Base-by-base conservation (phyloP, 495 filamentous ascomycete genomes). In the Penicillium malachiteum region DNA sequence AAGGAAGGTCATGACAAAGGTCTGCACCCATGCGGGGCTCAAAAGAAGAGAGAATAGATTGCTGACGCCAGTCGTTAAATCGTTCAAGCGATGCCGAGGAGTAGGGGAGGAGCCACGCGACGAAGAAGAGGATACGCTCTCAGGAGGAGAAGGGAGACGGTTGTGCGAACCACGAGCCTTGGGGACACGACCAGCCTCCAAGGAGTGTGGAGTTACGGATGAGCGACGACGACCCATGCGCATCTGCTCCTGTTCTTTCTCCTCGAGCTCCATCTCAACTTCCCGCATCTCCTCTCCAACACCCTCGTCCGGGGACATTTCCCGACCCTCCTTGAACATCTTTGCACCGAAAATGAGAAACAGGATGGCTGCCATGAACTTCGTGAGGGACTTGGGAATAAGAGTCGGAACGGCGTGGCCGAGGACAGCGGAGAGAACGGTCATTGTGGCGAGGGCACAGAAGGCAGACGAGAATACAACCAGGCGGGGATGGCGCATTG, bases 1-100 rank as follows among this genome's bases (percentile, higher is more conserved):
- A 31, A 98, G 75, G 74, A 98, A 98, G 3, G 94, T 98, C 94
- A 98, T 98, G 57, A 92, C 84, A 69, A 98, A 98, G 5, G 95
- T 98, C 71, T 98, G 94, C 12, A 98, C 94, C 94, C 94, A 98
- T 1, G 92, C 94, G 3, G 94, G 94, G 66, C 89, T 95, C 14
- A 98, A 78, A 3, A 98, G 77, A 8, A 98, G 77, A 5, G 90
- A 91, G 45, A 91, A 81, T 4, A 98, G 85, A 62, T 98, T 98
- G 69, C 85, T 86, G 17, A 97, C 70, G 1, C 94, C 94, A 5
- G 67, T 68, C 17, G 84, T 34, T 17, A 77, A 56, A 30, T 75
- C 73, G 30, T 72, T 71, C 38, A 75, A 65, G 7, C 71, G 62
- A 16, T 70, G 70, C 8, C 62, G 59, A 45, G 74, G 72, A 17